phyloP scores from a whole-genome alignment of 2,329 filamentous ascomycete genomes.

The Cordyceps javanica region DNA sequence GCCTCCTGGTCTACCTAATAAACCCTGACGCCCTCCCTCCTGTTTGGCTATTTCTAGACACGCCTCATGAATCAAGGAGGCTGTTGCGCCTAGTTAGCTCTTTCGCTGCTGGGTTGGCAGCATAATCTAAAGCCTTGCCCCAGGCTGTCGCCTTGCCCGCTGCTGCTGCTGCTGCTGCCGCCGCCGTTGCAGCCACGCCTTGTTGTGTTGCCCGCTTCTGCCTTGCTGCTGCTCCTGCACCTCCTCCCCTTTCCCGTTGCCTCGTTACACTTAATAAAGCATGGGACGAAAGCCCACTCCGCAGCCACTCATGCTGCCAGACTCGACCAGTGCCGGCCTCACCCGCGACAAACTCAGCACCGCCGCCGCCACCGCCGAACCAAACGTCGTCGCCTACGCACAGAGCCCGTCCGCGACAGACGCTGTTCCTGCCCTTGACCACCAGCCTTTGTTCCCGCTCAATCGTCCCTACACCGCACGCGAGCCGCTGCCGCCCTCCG shows the following conservation, averaged over 20 bases:
- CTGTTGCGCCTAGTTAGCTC: constrained; percentile 7
- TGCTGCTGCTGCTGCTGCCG: background rate
- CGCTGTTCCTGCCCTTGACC: constrained; percentile 36
- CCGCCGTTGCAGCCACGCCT: background rate
- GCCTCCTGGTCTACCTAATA: no score
- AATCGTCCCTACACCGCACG: constrained; percentile 4
- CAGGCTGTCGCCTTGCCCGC: background rate
- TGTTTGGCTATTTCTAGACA: background rate
- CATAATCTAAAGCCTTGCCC: background rate
- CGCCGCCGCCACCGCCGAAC: constrained; percentile 5
- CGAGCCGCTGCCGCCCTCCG: constrained; percentile 18
- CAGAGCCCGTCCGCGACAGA: constrained; percentile 26
- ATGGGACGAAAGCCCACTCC: constrained; percentile 56
- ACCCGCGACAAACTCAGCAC: constrained; percentile 14
- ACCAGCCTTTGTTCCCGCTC: constrained; percentile 34
- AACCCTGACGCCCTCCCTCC: background rate
- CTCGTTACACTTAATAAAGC: constrained; percentile 2
- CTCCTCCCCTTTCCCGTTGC: background rate
- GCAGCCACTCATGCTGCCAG: constrained; percentile 50
- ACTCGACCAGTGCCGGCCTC: constrained; percentile 26
- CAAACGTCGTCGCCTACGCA: constrained; percentile 12
- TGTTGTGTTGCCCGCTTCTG: background rate
- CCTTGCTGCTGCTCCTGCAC: background rate
- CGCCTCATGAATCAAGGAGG: constrained; percentile 1
- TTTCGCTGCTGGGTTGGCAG: background rate